Evolutionary conservation across 1,284 basidiomycete species (phyloP).

Genomic region (Mycena citricolor): DNA sequence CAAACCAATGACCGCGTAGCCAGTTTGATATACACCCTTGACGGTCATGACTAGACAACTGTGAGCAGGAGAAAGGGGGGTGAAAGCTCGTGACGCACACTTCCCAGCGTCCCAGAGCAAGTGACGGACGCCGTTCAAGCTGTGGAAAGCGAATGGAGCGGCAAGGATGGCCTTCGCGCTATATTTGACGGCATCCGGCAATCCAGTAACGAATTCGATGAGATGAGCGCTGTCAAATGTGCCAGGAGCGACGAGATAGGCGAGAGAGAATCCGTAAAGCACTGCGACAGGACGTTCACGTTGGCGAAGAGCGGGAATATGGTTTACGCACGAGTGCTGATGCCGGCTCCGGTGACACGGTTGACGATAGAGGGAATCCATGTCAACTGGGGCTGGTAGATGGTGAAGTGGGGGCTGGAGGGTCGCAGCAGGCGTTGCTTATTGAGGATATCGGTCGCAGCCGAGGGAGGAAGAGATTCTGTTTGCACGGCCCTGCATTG

Average conservation of each 20-base stretch:
- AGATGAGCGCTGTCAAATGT: slow-evolving; percentile 80
- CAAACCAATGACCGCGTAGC: slow-evolving; percentile 82
- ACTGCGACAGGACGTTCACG: slow-evolving; percentile 43
- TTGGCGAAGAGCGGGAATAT: neutral
- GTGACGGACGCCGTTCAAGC: slow-evolving; percentile 89
- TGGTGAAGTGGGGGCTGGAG: slow-evolving; percentile 89
- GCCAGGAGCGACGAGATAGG: slow-evolving; percentile 83
- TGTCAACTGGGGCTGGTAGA: slow-evolving; percentile 95
- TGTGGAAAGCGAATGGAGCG: slow-evolving; percentile 87
- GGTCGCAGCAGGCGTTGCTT: slow-evolving; percentile 84
- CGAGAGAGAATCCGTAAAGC: slow-evolving; percentile 87
- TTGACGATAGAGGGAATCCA: slow-evolving; percentile 86
- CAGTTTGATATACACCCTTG: slow-evolving; percentile 76
- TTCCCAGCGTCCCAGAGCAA: slow-evolving; percentile 89
- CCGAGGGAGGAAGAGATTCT: slow-evolving; percentile 59
- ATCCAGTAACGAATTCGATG: slow-evolving; percentile 65
- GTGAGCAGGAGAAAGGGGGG: slow-evolving; percentile 10
- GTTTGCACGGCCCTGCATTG: slow-evolving; percentile 55
- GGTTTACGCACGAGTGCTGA: slow-evolving; percentile 69
- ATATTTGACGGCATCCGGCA: slow-evolving; percentile 77
- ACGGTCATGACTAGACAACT: slow-evolving; percentile 85
- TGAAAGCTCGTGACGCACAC: slow-evolving; percentile 55
- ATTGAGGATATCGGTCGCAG: slow-evolving; percentile 75
- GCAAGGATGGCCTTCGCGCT: slow-evolving; percentile 77
- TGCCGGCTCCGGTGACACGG: slow-evolving; percentile 79